Percentiles rank a stretch among this genome's conserved stretches.
Conservation (phyloP, 2,329 filamentous ascomycete genomes). For the Stagonosporopsis tanaceti region DNA sequence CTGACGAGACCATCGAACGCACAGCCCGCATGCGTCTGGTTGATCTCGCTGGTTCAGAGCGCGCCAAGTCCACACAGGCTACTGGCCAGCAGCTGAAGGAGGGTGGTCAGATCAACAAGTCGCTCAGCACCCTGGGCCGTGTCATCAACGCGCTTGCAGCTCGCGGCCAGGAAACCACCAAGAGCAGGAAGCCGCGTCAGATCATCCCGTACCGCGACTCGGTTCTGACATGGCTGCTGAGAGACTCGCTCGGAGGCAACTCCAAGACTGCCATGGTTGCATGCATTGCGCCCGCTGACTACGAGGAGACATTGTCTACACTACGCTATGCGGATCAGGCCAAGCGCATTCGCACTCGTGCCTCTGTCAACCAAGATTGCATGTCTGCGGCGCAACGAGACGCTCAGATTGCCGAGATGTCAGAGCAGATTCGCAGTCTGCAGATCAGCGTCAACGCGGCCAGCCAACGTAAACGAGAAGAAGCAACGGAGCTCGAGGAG, state of each 20-base stretch:
- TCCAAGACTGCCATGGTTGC: conserved; percentile 99
- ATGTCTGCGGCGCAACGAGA: conserved; percentile 92
- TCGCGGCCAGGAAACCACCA: conserved; percentile 59
- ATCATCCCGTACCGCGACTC: conserved; percentile 95
- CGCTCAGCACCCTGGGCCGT: conserved; percentile 90
- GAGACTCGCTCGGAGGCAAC: conserved; percentile 95
- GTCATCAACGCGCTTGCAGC: conserved; percentile 91
- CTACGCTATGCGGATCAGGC: conserved; percentile 97
- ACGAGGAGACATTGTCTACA: conserved; percentile 95
- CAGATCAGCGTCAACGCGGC: conserved; percentile 74
- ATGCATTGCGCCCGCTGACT: conserved; percentile 93
- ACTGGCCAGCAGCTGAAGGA: conserved; percentile 90
- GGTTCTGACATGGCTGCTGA: conserved; percentile 83
- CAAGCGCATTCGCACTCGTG: conserved; percentile 93
- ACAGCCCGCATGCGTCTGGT: conserved; percentile 93
- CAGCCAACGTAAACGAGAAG: conserved; percentile 75
- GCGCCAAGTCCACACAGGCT: conserved; percentile 93
- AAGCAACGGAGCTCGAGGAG: conserved; percentile 86
- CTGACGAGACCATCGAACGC: conserved; percentile 96
- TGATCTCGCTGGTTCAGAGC: conserved; percentile 92
- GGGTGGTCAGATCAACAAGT: conserved; percentile 99
- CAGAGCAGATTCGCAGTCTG: conserved; percentile 86
- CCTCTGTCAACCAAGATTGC: conserved; percentile 94
- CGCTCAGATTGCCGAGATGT: conserved; percentile 92
- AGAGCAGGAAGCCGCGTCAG: conserved; percentile 59